Evolutionary conservation across 1,284 basidiomycete species (phyloP).

Genomic region (Naganishia albida): DNA sequence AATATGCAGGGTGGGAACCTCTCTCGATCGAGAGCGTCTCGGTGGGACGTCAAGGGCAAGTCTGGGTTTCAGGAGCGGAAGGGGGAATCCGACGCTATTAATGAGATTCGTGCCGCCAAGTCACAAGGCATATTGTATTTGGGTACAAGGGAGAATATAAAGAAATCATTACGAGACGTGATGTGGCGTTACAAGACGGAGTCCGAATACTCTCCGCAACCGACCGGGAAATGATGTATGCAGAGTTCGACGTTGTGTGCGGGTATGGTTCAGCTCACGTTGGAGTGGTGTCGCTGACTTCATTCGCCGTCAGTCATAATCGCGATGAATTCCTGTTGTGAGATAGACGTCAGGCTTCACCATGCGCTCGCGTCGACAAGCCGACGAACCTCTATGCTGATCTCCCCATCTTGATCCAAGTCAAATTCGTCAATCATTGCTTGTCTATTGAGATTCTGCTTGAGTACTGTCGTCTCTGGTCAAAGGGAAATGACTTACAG

Average conservation of each 20-base stretch:
- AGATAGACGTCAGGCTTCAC: slow-evolving; percentile 57
- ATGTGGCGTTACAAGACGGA: background rate
- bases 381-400: slow-evolving; percentile 56
- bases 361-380: background rate
- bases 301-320: slow-evolving; percentile 94
- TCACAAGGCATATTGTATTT: background rate
- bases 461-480: background rate
- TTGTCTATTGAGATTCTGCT: slow-evolving; percentile 63
- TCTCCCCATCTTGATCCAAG: slow-evolving; percentile 96
- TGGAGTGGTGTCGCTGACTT: background rate
- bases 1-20: slow-evolving; percentile 53
- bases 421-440: slow-evolving; percentile 99
- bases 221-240: background rate
- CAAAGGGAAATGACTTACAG: slow-evolving; percentile 64
- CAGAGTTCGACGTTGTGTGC: background rate
- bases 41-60: slow-evolving; percentile 37
- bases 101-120: background rate
- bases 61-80: slow-evolving; percentile 34
- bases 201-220: too few relatives aligned
- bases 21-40: slow-evolving; percentile 46
- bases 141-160: slow-evolving; percentile 6
- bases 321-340: slow-evolving; percentile 58
- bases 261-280: background rate
- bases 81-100: slow-evolving; percentile 33
- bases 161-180: slow-evolving; percentile 16